Base-by-base conservation (phyloP, 768 basidiomycete species). In the Amanita rimosa region DNA sequence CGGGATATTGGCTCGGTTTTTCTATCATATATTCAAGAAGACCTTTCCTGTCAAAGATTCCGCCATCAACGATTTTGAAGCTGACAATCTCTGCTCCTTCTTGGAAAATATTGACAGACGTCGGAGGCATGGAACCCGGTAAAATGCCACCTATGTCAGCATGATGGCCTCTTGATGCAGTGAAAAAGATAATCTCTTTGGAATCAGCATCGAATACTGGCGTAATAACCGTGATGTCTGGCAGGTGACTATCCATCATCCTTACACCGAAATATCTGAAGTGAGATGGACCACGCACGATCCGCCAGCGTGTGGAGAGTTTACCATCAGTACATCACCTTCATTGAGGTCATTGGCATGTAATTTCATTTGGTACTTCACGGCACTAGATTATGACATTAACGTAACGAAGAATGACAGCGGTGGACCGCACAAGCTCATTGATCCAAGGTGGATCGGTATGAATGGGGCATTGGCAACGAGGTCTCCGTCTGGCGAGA, bases 71-170 rank as follows among this genome's bases (percentile, higher is more conserved):
- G 52, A 98, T 81, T 65, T 94, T 96, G 74, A 96, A 89, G 61
- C 84, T 85, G 56, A 82, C 76, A 44, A 97, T 84, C 57, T 92
- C 78, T 0, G 94, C 95, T 16, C 94, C 94, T 62, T 98, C 94
- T 62, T 98, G 87, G 57, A 88, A 94, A 38, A 96, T 84, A 53
- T 78, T 91, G 54, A 85, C 83, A 9, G 85, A 86, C 2, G 89
- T 92, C 0, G 95, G 93, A 0, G 94, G 94, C 94, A 97, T 98
- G 33, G 87, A 92, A 1, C 89, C 91, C 5, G 93, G 90, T 2
- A 91, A 71, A 53, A 95, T 93, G 0, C 92, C 92, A 1, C 92
- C 91, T 53, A 93, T 87, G 66, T 95, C 92, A 3, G 91, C 90
- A 64, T 96, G 93, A 61, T 97, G 93, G 0, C 90, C 93, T 45